Conservation (phyloP, 2,329 filamentous ascomycete species). For the Zasmidium citrigriseum region DNA sequence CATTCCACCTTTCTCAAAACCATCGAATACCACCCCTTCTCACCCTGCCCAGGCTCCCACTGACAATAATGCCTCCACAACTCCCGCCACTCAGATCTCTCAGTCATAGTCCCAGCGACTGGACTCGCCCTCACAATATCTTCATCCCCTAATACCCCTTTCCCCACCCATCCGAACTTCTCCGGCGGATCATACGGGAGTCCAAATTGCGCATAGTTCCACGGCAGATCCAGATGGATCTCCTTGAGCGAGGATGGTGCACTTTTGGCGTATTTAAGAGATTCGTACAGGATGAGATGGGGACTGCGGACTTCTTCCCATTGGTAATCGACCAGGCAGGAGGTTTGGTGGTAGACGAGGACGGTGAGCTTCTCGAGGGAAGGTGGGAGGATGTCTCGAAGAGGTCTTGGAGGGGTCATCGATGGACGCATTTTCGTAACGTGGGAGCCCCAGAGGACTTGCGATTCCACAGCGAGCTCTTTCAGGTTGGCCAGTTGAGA, state of each 20-base stretch:
- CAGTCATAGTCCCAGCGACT: neutral
- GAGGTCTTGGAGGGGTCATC: neutral
- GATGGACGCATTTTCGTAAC: neutral
- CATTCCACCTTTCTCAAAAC: neutral
- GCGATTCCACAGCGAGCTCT: slow-evolving; percentile 1
- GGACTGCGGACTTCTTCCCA: neutral
- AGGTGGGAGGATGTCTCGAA: neutral
- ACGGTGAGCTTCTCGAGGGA: slow-evolving; percentile 3
- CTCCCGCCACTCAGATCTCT: neutral
- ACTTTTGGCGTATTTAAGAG: neutral
- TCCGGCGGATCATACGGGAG: neutral
- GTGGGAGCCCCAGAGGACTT: neutral
- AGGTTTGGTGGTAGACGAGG: neutral
- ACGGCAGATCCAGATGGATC: slow-evolving; percentile 2
- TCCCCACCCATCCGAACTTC: neutral
- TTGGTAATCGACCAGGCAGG: too few species aligned
- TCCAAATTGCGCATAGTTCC: neutral
- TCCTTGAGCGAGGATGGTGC: neutral
- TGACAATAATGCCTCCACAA: neutral
- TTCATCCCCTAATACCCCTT: neutral
- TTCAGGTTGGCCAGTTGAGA: neutral
- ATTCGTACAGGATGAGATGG: neutral
- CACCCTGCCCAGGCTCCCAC: neutral
- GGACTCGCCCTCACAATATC: slow-evolving; percentile 2
- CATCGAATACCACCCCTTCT: neutral